Evolutionary conservation across 108 stramenopile species (phyloP), one percentile per base, ranked within the genome.

Genomic region (Pseudonitzschia pungens): DNA sequence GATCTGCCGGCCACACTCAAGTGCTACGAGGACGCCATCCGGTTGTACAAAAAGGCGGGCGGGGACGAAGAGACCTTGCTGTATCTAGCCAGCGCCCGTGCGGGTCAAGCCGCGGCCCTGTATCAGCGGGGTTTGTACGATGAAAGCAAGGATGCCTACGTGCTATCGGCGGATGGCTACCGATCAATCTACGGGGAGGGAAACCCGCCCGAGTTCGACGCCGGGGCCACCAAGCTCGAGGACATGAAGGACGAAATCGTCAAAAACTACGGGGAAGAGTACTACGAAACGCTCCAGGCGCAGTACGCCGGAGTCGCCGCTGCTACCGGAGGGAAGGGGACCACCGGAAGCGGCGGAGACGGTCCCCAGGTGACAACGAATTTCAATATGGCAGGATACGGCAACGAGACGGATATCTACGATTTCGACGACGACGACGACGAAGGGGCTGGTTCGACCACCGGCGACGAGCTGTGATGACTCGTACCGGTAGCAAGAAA

Each of bases 101-200:
- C 4, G 16, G 60, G 60, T 31, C 40, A 40, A 18, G 0, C 60
- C n/a, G 15, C 11, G n/a, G 32, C 60, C 15, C 29, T 31, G 14
- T 62, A 29, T 20, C 33, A 36, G 14, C 2, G 15, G 20, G 33
- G 40, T 2, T 62, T 33, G 0, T 1, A 12, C n/a, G 33, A 12
- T 6, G 33, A 62, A 3, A 62, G 60, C 40, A 4, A n/a, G 60
- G 20, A 40, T 2, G 27, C 26, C n/a, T 33, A 62, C 29, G 29
- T 1, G 4, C 11, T n/a, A 4, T 33, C 29, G 8, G 5, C 10
- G 14, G 32, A 40, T 12, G 15, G 8, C 32, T 62, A 36, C 32
- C 32, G n/a, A 36, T n/a, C 26, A 12, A 40, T 62, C n/a, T 62
- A 62, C 40, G 60, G 60, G 4, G 60, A 62, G 40, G 60, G 60